Evolutionary conservation across 148 eudicot genomes (phyloP).

Genomic region (Fagopyrum tataricum): DNA sequence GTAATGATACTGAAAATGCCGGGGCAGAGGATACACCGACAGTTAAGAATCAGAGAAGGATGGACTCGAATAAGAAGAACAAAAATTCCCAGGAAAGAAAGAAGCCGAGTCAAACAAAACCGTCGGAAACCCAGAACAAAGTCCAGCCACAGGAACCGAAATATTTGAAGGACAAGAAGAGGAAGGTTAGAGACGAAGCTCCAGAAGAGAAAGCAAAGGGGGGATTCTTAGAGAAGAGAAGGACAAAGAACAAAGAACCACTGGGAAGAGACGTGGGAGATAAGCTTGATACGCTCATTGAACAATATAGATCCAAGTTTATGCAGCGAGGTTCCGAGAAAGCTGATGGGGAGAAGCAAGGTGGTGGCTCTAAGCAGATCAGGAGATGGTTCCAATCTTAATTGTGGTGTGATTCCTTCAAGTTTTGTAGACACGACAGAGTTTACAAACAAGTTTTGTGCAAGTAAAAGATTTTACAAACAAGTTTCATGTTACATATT

Average conservation of each 20-base stretch:
- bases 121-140: not conserved
- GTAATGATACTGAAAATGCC: not conserved
- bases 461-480: not conserved
- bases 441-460: not conserved
- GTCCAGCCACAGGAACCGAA: constrained; percentile 13
- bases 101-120: constrained; percentile 16
- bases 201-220: constrained; percentile 22
- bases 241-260: constrained; percentile 53
- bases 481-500: not conserved
- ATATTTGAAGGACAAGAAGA: constrained; percentile 24
- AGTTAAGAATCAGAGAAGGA: not conserved
- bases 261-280: constrained; percentile 61
- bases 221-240: constrained; percentile 23
- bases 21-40: constrained; percentile 13
- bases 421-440: constrained; percentile 4
- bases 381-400: constrained; percentile 82
- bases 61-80: not conserved
- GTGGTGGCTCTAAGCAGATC: constrained; percentile 37
- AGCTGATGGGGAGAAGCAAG: constrained; percentile 46
- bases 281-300: constrained; percentile 72
- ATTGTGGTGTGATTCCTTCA: not conserved
- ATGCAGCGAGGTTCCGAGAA: constrained; percentile 34
- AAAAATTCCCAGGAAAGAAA: constrained; percentile 18
- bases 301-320: constrained; percentile 64
- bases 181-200: constrained; percentile 22